Evolutionary conservation across 2,329 filamentous ascomycete genomes (phyloP).

Genomic region (Microsporum ferrugineum): DNA sequence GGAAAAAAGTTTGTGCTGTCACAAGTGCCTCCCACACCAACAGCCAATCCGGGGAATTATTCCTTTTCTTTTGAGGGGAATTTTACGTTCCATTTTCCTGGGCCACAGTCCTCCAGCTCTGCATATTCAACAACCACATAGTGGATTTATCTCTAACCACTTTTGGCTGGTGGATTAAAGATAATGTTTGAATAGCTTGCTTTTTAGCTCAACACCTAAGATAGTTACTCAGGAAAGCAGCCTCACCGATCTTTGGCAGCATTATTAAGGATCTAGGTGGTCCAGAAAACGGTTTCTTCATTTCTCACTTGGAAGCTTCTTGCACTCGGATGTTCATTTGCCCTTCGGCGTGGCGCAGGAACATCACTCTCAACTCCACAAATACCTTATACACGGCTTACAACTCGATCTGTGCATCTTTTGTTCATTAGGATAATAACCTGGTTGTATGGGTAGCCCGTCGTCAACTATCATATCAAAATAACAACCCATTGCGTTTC

Average conservation of each 20-base stretch:
- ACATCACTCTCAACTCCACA: conserved; percentile 1
- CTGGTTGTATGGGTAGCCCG: conserved; percentile 5
- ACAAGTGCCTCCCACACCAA: conserved; percentile 2
- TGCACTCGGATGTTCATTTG: background rate
- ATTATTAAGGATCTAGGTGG: background rate
- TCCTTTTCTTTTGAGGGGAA: background rate
- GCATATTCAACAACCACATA: conserved; percentile 2
- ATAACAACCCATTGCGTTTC: conserved; percentile 20
- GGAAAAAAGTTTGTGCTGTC: background rate
- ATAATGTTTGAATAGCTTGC: conserved; percentile 3
- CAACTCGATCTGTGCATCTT: background rate
- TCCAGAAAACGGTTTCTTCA: background rate
- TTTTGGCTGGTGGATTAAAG: background rate
- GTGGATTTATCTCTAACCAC: conserved; percentile 1
- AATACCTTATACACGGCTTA: background rate
- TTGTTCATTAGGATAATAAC: background rate
- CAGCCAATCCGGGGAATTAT: conserved; percentile 3
- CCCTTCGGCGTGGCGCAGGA: background rate
- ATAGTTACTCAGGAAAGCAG: conserved; percentile 1
- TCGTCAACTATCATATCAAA: conserved; percentile 5
- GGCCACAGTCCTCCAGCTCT: background rate
- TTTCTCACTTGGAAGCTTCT: conserved; percentile 1
- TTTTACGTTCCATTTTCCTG: conserved; percentile 1
- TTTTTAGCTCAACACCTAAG: conserved; percentile 2
- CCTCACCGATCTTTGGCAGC: conserved; percentile 1